Conservation (phyloP, 352 stramenopile species). For the Phytophthora sojae region DNA sequence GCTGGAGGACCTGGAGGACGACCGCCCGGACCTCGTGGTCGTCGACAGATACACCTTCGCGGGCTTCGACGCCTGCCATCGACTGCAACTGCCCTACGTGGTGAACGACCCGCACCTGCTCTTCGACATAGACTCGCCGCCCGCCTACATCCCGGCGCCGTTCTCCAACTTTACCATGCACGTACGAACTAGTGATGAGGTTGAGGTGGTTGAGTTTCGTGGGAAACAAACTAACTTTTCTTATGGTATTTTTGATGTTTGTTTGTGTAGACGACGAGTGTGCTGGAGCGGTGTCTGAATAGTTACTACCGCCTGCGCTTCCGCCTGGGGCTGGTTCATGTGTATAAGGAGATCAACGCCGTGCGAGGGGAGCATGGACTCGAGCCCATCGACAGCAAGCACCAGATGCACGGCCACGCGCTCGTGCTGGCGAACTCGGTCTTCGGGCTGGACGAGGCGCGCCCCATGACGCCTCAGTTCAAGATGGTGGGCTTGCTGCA, state of each 20-base stretch:
- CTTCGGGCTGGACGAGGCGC: slow-evolving; percentile 83
- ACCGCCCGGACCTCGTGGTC: slow-evolving; percentile 74
- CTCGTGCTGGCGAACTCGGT: slow-evolving; percentile 86
- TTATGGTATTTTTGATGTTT: not conserved
- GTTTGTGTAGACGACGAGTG: slow-evolving; percentile 60
- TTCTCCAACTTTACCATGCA: slow-evolving; percentile 88
- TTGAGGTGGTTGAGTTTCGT: not conserved
- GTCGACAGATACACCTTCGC: slow-evolving; percentile 88
- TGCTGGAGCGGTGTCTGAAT: slow-evolving; percentile 84
- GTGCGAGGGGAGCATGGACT: slow-evolving; percentile 64
- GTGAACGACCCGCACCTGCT: slow-evolving; percentile 86
- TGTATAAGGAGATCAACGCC: slow-evolving; percentile 76
- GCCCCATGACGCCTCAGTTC: slow-evolving; percentile 80
- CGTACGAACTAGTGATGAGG: slow-evolving; percentile 40
- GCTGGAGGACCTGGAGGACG: slow-evolving; percentile 65
- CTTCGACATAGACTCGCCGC: slow-evolving; percentile 86
- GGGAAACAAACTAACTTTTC: slow-evolving; percentile 16
- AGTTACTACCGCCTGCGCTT: slow-evolving; percentile 81
- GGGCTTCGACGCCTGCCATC: slow-evolving; percentile 73
- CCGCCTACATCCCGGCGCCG: slow-evolving; percentile 78
- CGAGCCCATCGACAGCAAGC: slow-evolving; percentile 52
- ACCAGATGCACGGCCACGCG: slow-evolving; percentile 59
- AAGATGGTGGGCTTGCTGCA: slow-evolving; percentile 76
- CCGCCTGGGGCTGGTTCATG: slow-evolving; percentile 62
- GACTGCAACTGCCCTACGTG: slow-evolving; percentile 74